Base-by-base conservation (phyloP, 1,284 basidiomycete genomes). In the Cutaneotrichosporon sp. region DNA sequence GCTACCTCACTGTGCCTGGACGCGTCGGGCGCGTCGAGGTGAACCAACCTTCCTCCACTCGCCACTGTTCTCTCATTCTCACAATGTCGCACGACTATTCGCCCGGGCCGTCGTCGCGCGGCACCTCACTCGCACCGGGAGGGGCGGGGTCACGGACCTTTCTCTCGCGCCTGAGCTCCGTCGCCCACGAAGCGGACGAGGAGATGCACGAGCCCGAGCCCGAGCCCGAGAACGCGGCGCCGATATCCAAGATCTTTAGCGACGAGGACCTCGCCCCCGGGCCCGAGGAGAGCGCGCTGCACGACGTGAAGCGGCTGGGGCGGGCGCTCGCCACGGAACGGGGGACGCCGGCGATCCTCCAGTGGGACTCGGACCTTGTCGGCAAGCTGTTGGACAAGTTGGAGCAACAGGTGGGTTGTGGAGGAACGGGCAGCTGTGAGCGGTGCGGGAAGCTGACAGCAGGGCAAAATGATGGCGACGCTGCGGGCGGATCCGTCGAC, bases 251-350 rank as follows among this genome's bases (percentile, higher is more conserved):
- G 47, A 50, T 64, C 18, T 64, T 64, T 18, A 20, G n/a, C 1
- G 51, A 45, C 0, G 55, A 22, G 5, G 52, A 42, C 2, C 58
- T 64, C 3, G 14, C 4, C 1, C 36, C 58, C 1, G n/a, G 22
- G 10, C 43, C 38, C 27, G 69, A 75, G 4, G 69, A 72, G 29
- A 69, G 64, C 22, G 69, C 72, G 33, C 58, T 73, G 49, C 72
- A 75, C 57, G 77, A 79, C 55, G 69, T 79, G 16, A 65, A 66
- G 45, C 62, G 65, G 24, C 65, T 95, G 52, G 87, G 87, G 55
- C 83, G 88, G 51, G 87, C 89, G 59, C 94, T 91, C 91, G 87
- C 89, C 80, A 89, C 90, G 78, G 92, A 95, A 72, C 81, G 92
- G 56, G 87, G 91, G 64, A 86, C 89, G 4, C 90, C 89, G 1